Evolutionary conservation across 371 early-diverging fungal species (phyloP), one percentile per base, ranked within the genome.

Genomic region (Mucor velutinosus): DNA sequence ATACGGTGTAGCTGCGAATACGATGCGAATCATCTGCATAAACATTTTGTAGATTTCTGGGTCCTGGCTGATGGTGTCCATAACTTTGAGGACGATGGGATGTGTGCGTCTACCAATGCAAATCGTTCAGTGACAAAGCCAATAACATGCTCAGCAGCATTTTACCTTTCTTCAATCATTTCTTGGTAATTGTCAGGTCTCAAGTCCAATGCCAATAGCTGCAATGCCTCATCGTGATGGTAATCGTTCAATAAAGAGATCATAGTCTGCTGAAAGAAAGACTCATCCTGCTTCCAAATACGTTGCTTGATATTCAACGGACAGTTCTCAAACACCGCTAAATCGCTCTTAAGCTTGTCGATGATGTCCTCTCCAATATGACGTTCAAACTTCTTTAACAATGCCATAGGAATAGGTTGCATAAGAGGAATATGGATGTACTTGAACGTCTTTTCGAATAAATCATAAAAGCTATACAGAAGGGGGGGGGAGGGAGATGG

Each of bases 351-450:
- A 23, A 91, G 74, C 27, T 77, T 72, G 19, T 84, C 75, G 30
- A 86, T 74, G 23, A 85, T 77, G 10, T 85, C 82, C 15, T 83
- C 79, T 0, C 79, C 77, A 37, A 90, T 76, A 66, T 81, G 69
- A 30, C 65, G 71, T 7, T 87, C 89, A 58, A 83, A 85, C 49
- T 82, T 84, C 21, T 79, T 77, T 29, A 91, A 71, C 6, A 91
- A 77, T 10, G 87, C 76, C 72, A 91, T 82, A 14, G 92, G 90
- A 23, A 91, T 79, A 12, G 87, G 81, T 58, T 87, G 90, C 74
- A 91, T 82, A 6, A 80, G 71, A 4, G 86, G 80, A 0, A 85
- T 75, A 23, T 77, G 75, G 32, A 91, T 82, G 61, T 89, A 89
- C 17, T 83, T 83, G 57, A 83, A 70, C 30, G 86, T 85, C 17